Conservation (phyloP, 2,329 filamentous ascomycete species). For the Tolypocladium ophioglossoides region DNA sequence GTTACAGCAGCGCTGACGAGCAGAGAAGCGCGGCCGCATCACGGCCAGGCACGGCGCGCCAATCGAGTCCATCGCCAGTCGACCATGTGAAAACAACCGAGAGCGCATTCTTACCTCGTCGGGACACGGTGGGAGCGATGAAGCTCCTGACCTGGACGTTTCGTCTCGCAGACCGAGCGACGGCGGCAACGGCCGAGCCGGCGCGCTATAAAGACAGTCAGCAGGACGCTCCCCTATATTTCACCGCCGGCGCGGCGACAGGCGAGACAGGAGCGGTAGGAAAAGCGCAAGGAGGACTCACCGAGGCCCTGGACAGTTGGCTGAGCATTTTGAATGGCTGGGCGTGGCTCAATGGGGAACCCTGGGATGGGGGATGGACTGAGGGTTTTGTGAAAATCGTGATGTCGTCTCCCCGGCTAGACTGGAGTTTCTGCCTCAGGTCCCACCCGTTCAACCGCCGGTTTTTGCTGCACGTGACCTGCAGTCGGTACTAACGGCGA, state of each 20-base stretch:
- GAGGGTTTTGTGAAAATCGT: constrained; percentile 36
- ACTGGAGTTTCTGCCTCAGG: constrained; percentile 18
- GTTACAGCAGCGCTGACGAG: neutral
- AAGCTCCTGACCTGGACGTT: constrained; percentile 42
- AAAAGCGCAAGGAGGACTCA: constrained; percentile 25
- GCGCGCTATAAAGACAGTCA: constrained; percentile 32
- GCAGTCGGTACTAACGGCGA: neutral
- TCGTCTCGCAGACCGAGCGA: constrained; percentile 31
- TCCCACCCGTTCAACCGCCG: neutral
- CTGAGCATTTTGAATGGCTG: constrained; percentile 42
- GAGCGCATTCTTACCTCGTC: constrained; percentile 42
- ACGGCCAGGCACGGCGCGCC: neutral
- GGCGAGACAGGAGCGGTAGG: neutral
- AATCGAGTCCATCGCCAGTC: neutral
- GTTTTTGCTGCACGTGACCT: neutral
- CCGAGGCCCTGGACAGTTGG: constrained; percentile 44
- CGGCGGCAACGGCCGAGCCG: constrained; percentile 37
- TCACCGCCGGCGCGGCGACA: neutral
- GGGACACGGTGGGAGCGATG: constrained; percentile 49
- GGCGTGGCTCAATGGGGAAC: constrained; percentile 37
- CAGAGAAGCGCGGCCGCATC: constrained; percentile 2
- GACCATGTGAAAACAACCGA: neutral
- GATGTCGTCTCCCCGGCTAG: constrained; percentile 21
- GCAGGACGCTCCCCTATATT: neutral
- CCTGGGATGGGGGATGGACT: constrained; percentile 21